phyloP scores from a whole-genome alignment of 306 rosid species.

The Vachellia collinsii region DNA sequence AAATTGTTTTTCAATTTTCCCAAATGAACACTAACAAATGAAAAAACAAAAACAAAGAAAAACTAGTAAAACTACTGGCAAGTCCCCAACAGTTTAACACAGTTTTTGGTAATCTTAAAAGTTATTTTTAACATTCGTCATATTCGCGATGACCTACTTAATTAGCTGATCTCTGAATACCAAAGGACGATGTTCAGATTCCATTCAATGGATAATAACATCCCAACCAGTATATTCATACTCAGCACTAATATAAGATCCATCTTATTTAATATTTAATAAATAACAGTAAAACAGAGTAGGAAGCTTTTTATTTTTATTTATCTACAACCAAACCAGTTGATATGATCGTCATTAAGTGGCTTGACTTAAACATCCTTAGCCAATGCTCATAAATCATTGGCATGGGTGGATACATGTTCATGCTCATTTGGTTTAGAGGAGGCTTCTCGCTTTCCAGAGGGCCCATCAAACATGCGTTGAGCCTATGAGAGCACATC shows the following conservation, averaged over 20 bases:
- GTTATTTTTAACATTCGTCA: not conserved
- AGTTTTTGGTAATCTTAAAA: too few relatives aligned
- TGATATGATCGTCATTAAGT: not conserved
- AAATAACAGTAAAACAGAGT: not conserved
- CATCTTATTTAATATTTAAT: not conserved
- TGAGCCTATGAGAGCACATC: constrained; percentile 46
- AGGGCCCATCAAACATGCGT: constrained; percentile 50
- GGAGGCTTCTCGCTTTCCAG: constrained; percentile 46
- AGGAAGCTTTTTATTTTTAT: not conserved
- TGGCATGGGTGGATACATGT: constrained; percentile 37
- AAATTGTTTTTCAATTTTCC: too few relatives aligned
- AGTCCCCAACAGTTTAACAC: too few relatives aligned
- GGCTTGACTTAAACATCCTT: constrained; percentile 59
- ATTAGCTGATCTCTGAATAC: not conserved
- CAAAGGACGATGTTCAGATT: too few relatives aligned
- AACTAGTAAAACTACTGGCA: too few relatives aligned
- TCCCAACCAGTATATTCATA: not conserved
- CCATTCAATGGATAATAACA: too few relatives aligned
- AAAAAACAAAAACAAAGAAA: too few relatives aligned
- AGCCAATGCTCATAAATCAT: constrained; percentile 67
- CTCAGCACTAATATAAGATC: not conserved
- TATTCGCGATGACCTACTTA: not conserved
- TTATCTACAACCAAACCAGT: not conserved
- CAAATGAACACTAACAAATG: too few relatives aligned
- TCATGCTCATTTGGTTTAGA: constrained; percentile 38